Percentiles rank a stretch among this genome's conserved stretches.
Evolutionary conservation across 2,329 filamentous ascomycete species (phyloP).

Genomic region (Didymella pinodella): DNA sequence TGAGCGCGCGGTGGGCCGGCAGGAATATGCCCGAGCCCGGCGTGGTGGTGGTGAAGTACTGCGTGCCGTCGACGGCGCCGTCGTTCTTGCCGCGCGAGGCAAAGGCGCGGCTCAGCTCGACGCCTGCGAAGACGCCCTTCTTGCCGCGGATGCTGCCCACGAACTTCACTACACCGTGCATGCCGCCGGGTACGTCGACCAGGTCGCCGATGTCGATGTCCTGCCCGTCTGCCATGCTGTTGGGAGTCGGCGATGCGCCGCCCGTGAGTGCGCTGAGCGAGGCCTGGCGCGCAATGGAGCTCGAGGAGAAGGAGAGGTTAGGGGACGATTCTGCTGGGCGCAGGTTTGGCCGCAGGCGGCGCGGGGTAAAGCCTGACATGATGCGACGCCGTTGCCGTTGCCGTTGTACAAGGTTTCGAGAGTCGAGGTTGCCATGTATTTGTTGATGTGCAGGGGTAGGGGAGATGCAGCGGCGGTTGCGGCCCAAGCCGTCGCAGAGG

Average conservation of each 20-base stretch:
- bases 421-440: conserved; percentile 18
- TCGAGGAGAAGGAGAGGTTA: conserved; percentile 52
- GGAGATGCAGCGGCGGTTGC: conserved; percentile 7
- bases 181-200: conserved; percentile 92
- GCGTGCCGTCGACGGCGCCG: conserved; percentile 84
- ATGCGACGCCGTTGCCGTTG: conserved; percentile 21
- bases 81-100: conserved; percentile 89
- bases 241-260: conserved; percentile 51
- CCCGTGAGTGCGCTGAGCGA: conserved; percentile 74
- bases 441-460: conserved; percentile 18
- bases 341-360: conserved; percentile 47
- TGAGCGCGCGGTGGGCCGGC: conserved; percentile 80
- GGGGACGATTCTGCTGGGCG: conserved; percentile 53
- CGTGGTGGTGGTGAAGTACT: conserved; percentile 81
- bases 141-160: conserved; percentile 87
- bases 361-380: conserved; percentile 22
- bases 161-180: conserved; percentile 90
- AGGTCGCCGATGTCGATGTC: conserved; percentile 78
- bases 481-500: conserved; percentile 1
- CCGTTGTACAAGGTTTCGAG: conserved; percentile 17
- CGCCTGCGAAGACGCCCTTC: conserved; percentile 88
- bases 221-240: conserved; percentile 56
- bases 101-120: conserved; percentile 85
- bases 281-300: conserved; percentile 70
- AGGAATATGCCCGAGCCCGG: conserved; percentile 93